Base-by-base conservation (phyloP, 2,329 filamentous ascomycete genomes). In the Thyridium curvatum region DNA sequence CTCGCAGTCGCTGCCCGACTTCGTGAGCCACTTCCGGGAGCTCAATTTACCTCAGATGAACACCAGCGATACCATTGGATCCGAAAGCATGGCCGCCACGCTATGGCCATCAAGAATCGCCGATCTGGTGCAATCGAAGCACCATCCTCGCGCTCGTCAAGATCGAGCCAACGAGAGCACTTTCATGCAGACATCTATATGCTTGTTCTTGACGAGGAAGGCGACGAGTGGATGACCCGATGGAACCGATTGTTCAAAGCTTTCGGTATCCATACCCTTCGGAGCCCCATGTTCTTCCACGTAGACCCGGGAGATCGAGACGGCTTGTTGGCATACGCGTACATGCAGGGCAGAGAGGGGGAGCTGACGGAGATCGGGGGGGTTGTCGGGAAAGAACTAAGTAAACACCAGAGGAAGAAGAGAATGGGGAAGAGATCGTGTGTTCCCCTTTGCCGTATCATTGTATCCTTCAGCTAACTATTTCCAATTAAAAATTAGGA, bases 271-370 rank as follows among this genome's bases (percentile, higher is more conserved):
- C 69, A 73, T 2, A 77, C 89, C 50, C 64, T 93, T 30, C 72
- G 86, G 13, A 89, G 84, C 47, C 86, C 84, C 0, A 85, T 91
- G 82, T 84, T 90, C 52, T 91, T 88, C 64, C 86, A 93, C 52
- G 70, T 86, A 12, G 85, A 91, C 52, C 86, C 86, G 0, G 68
- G 74, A 1, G 85, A 91, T 56, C 69, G 84, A 2, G 86, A 91
- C 61, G 81, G 81, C 0, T 62, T 91, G 49, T 62, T 90, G 16
- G 81, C 79, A 1, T 85, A 82, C 58, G 73, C 83, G 0, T 79
- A 84, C 49, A 69, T 74, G 41, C 65, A 72, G 14, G 71, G 71
- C 0, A 62, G 79, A n/a, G 72, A 79, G 41, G 59, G 62, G 6
- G 84, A 91, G 50, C 59, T 89, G 8, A 66, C 74, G 34, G 83